phyloP scores from a whole-genome alignment of 169 alveolate genomes.

The Sarcocystis neurona region DNA sequence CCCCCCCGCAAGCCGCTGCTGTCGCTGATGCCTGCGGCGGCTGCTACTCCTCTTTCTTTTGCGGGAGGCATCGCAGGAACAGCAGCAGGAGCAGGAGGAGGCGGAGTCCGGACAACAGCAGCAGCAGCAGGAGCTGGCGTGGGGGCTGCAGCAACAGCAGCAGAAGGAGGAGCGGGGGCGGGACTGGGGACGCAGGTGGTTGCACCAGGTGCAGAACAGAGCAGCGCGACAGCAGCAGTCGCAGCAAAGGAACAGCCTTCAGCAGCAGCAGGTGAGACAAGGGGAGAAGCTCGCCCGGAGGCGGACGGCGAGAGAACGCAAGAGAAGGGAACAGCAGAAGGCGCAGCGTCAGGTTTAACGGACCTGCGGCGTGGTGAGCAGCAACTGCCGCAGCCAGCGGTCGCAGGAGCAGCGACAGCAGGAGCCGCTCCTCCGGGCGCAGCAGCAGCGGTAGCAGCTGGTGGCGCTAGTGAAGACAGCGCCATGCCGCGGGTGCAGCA shows the following conservation, averaged over 20 bases:
- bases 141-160: not conserved
- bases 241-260: not conserved
- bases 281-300: not conserved
- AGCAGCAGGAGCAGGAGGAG: not conserved
- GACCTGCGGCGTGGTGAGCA: too few species aligned
- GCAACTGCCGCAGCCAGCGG: too few species aligned
- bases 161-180: not conserved
- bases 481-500: not conserved
- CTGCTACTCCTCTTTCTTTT: not conserved
- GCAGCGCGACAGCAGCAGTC: not conserved
- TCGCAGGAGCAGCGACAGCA: slow-evolving; percentile 28
- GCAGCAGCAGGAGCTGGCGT: slow-evolving; percentile 15
- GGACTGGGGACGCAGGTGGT: not conserved
- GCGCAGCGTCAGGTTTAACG: too few species aligned
- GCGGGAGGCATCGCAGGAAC: not conserved
- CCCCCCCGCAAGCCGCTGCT: not conserved
- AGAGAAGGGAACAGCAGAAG: too few species aligned
- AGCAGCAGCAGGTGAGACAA: not conserved
- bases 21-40: not conserved
- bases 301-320: not conserved
- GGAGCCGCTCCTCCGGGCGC: not conserved
- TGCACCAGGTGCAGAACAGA: slow-evolving; percentile 6
- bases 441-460: not conserved
- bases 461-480: not conserved
- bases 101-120: slow-evolving; percentile 23